phyloP scores from a whole-genome alignment of 2,329 filamentous ascomycete genomes.

The Diaporthe sp. region DNA sequence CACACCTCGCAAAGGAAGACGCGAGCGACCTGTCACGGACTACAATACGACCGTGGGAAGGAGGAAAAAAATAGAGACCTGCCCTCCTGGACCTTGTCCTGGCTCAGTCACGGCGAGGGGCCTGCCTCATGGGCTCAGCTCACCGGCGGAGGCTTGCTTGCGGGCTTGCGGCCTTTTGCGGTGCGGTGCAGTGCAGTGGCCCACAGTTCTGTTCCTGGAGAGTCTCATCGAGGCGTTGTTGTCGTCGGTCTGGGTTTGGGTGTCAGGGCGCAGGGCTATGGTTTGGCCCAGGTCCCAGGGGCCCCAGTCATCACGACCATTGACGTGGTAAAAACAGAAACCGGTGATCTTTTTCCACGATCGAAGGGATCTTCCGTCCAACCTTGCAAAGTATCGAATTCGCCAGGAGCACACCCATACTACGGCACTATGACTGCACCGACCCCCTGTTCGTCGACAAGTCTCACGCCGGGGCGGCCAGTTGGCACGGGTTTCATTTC shows the following conservation, averaged over 20 bases:
- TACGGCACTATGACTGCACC: constrained; percentile 35
- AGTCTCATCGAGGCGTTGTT: constrained; percentile 32
- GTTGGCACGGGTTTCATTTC: constrained; percentile 24
- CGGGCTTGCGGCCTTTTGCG: constrained; percentile 28
- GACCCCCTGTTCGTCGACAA: constrained; percentile 32
- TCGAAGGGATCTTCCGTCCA: constrained; percentile 37
- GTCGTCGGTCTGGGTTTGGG: constrained; percentile 33
- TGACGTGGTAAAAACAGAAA: constrained; percentile 42
- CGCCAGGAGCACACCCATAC: constrained; percentile 22
- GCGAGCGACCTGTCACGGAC: neutral
- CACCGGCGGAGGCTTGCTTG: constrained; percentile 25
- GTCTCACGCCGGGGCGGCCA: constrained; percentile 28
- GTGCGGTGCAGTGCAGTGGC: constrained; percentile 31
- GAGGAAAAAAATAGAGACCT: neutral
- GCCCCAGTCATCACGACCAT: constrained; percentile 27
- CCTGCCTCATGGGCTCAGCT: constrained; percentile 34
- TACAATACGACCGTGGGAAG: neutral
- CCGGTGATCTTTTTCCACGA: constrained; percentile 37
- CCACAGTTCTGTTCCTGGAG: constrained; percentile 37
- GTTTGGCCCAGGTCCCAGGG: constrained; percentile 20
- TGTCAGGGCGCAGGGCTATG: constrained; percentile 28
- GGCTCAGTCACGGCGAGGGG: neutral
- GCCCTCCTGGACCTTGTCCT: constrained; percentile 17
- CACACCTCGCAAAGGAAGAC: constrained; percentile 2
- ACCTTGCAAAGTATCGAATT: constrained; percentile 24